Conservation (phyloP, 495 filamentous ascomycete genomes). For the Xylaria intraflava region DNA sequence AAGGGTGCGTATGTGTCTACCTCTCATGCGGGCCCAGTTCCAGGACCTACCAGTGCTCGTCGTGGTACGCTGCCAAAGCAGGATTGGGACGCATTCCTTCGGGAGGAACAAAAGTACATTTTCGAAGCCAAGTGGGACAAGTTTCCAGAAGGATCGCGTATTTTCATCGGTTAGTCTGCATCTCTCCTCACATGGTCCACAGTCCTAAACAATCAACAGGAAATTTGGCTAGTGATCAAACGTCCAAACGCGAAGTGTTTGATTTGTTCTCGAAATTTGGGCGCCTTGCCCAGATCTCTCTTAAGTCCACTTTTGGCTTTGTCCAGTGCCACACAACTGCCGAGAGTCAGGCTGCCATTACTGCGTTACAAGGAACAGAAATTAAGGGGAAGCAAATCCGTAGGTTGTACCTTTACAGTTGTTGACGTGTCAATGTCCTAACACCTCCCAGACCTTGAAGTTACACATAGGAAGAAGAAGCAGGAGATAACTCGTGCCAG, state of each 20-base stretch:
- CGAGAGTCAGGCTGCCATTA: conserved; percentile 67
- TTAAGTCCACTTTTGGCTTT: conserved; percentile 96
- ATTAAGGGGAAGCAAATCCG: conserved; percentile 84
- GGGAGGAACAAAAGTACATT: conserved; percentile 71
- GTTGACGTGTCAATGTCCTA: conserved; percentile 1
- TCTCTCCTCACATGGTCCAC: neutral
- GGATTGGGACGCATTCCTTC: conserved; percentile 75
- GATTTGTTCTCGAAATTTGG: conserved; percentile 82
- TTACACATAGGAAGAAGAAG: conserved; percentile 82
- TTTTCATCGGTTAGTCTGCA: conserved; percentile 78
- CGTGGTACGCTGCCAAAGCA: conserved; percentile 41
- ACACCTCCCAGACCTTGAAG: conserved; percentile 68
- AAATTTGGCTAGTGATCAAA: conserved; percentile 86
- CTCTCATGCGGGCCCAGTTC: conserved; percentile 11
- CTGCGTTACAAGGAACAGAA: conserved; percentile 67
- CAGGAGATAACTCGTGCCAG: conserved; percentile 42
- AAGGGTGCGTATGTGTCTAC: neutral
- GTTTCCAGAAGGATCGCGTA: conserved; percentile 75
- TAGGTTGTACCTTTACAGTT: conserved; percentile 46
- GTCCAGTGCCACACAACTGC: conserved; percentile 80
- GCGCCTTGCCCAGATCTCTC: conserved; percentile 85
- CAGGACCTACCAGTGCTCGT: conserved; percentile 8
- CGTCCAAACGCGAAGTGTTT: conserved; percentile 90
- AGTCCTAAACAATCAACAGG: conserved; percentile 46
- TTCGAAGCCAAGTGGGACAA: conserved; percentile 89